Evolutionary conservation across 1,139 yeast species (phyloP).

Genomic region (Keqinozyma sinolaborantium): DNA sequence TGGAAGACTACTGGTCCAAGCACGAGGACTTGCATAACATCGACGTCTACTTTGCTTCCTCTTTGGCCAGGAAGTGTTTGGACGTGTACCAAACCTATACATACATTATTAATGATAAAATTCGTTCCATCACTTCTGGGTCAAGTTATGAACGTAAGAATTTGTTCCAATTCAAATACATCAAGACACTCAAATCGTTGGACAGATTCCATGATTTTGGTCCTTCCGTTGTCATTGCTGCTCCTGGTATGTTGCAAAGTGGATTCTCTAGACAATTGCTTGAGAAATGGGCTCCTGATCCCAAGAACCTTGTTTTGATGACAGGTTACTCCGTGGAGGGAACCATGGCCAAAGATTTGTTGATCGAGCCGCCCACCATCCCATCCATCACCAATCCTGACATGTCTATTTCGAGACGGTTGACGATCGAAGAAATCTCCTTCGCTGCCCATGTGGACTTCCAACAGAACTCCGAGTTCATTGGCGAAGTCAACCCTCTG

Average conservation of each 20-base stretch:
- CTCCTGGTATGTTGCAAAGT: conserved; percentile 97
- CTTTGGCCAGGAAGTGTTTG: conserved; percentile 92
- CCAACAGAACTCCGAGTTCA: conserved; percentile 87
- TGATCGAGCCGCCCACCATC: conserved; percentile 86
- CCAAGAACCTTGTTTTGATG: conserved; percentile 78
- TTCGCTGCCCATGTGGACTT: conserved; percentile 99
- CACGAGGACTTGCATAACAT: conserved; percentile 81
- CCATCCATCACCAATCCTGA: conserved; percentile 82
- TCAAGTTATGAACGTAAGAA: conserved; percentile 42
- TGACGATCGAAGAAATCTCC: conserved; percentile 90
- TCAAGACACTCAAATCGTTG: conserved; percentile 73
- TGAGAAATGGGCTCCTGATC: conserved; percentile 97
- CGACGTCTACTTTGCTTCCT: conserved; percentile 87
- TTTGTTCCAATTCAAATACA: conserved; percentile 87
- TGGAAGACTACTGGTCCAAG: conserved; percentile 91
- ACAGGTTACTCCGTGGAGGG: conserved; percentile 99
- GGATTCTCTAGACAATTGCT: conserved; percentile 89
- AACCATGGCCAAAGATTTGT: conserved; percentile 87
- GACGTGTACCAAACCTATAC: conserved; percentile 96
- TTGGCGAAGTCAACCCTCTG: conserved; percentile 81
- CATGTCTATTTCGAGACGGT: conserved; percentile 77
- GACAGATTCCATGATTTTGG: conserved; percentile 90
- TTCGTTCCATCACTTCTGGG: conserved; percentile 74
- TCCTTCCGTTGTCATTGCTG: conserved; percentile 93
- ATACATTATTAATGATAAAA: conserved; percentile 93